Evolutionary conservation across 1,284 basidiomycete species (phyloP).

Genomic region (Ceratobasidium sp.): DNA sequence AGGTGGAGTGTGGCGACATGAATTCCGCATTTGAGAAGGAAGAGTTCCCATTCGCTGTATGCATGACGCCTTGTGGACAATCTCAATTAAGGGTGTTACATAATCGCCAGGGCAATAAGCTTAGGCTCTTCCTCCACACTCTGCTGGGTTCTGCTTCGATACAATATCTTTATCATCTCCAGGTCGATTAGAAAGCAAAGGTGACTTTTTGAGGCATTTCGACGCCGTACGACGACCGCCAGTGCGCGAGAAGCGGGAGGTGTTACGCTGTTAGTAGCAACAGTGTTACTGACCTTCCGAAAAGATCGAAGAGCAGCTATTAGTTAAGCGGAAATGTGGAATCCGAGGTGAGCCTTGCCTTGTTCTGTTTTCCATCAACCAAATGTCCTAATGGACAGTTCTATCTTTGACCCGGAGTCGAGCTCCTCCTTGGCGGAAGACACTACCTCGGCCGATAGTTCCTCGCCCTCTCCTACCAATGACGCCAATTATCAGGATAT

Average conservation of each 20-base stretch:
- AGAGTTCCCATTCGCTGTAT: not conserved
- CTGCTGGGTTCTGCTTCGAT: slow-evolving; percentile 27
- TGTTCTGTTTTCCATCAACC: slow-evolving; percentile 28
- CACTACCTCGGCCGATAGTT: slow-evolving; percentile 27
- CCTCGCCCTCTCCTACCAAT: slow-evolving; percentile 36
- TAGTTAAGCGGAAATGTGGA: slow-evolving; percentile 45
- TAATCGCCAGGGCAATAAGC: not conserved
- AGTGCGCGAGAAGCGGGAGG: not conserved
- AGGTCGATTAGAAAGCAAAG: not conserved
- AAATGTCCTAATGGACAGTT: slow-evolving; percentile 33
- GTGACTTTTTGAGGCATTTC: too few species aligned
- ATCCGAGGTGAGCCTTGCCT: slow-evolving; percentile 31
- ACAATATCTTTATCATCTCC: slow-evolving; percentile 11
- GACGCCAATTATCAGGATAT: slow-evolving; percentile 44
- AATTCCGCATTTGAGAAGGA: slow-evolving; percentile 32
- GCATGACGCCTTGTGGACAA: not conserved
- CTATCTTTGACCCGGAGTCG: slow-evolving; percentile 34
- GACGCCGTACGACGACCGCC: not conserved
- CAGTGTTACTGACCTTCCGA: slow-evolving; percentile 44
- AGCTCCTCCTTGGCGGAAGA: slow-evolving; percentile 39
- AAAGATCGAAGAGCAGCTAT: slow-evolving; percentile 31
- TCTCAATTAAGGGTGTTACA: not conserved
- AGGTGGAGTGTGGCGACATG: slow-evolving; percentile 56
- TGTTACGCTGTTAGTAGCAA: slow-evolving; percentile 46
- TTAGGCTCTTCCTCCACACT: slow-evolving; percentile 33